Evolutionary conservation across 352 stramenopile species (phyloP).

Genomic region (Pythium phragmitis): DNA sequence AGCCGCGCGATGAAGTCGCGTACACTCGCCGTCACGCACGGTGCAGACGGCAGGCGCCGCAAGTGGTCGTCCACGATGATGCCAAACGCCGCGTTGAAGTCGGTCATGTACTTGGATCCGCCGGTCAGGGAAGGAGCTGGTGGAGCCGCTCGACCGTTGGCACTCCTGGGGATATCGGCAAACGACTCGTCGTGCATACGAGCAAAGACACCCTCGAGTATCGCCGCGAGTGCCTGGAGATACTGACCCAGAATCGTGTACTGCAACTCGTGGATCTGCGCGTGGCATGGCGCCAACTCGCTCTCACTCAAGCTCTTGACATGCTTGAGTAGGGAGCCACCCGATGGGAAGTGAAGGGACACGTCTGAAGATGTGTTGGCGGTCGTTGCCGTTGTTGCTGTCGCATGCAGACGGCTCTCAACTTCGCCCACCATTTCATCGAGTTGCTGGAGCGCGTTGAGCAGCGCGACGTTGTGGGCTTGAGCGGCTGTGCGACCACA

Average conservation of each 20-base stretch:
- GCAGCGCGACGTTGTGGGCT: constrained; percentile 75
- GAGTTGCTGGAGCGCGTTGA: constrained; percentile 68
- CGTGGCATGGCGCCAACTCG: constrained; percentile 44
- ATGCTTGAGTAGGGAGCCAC: constrained; percentile 38
- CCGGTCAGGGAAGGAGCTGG: constrained; percentile 21
- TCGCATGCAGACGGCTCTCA: constrained; percentile 30
- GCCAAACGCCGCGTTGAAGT: constrained; percentile 65
- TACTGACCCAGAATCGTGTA: constrained; percentile 70
- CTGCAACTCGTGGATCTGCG: constrained; percentile 54
- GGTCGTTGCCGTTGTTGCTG: constrained; percentile 15
- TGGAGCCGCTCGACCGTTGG: background rate
- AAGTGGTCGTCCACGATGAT: constrained; percentile 79
- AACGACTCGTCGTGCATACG: constrained; percentile 89
- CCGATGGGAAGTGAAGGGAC: background rate
- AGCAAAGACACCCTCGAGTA: constrained; percentile 62
- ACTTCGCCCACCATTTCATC: constrained; percentile 66
- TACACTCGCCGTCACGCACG: constrained; percentile 54
- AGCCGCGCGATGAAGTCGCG: constrained; percentile 68
- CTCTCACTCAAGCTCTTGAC: constrained; percentile 37
- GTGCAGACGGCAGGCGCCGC: constrained; percentile 48
- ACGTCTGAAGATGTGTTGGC: constrained; percentile 4
- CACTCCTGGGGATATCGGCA: constrained; percentile 35
- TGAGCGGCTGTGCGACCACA: constrained; percentile 62
- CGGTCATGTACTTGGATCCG: constrained; percentile 76
- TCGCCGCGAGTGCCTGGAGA: constrained; percentile 52